A percentile compares a stretch with the other conserved stretches of the same genome.
These are phyloP conservation scores for Dictyophora rubrovolvata DNA, from an alignment of 768 basidiomycete species.

Conservation along the genomic window DNA sequence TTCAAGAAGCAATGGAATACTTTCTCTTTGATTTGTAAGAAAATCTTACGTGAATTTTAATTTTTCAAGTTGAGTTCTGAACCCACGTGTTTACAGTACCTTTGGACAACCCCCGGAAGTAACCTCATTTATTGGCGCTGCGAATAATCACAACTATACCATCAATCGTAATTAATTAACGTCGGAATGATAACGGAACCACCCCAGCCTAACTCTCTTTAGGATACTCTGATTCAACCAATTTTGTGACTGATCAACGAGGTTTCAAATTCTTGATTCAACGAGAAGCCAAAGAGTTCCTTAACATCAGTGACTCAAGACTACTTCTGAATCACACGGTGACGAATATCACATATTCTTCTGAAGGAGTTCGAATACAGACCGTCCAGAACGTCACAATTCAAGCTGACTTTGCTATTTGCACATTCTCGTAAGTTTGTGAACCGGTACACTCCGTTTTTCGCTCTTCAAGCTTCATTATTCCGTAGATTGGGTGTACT, in stretches of 20 bases:
- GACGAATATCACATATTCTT: slow-evolving; percentile 33
- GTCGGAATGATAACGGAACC: neutral
- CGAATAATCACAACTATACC: slow-evolving; percentile 58
- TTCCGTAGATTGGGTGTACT: slow-evolving; percentile 50
- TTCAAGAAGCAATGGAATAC: slow-evolving; percentile 48
- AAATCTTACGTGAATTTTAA: slow-evolving; percentile 3
- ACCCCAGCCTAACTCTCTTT: neutral
- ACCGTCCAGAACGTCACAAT: slow-evolving; percentile 29
- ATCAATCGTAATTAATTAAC: slow-evolving; percentile 19
- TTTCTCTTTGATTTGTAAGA: slow-evolving; percentile 32
- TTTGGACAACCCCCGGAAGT: slow-evolving; percentile 53
- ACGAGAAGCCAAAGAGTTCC: slow-evolving; percentile 45
- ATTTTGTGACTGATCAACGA: slow-evolving; percentile 47
- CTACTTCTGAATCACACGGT: slow-evolving; percentile 43
- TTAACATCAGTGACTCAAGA: slow-evolving; percentile 30
- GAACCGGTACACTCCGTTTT: neutral
- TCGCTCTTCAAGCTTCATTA: neutral
- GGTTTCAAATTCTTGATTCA: slow-evolving; percentile 51
- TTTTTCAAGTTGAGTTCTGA: neutral
- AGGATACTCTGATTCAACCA: slow-evolving; percentile 47
- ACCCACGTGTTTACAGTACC: slow-evolving; percentile 18
- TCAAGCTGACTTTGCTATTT: slow-evolving; percentile 47
- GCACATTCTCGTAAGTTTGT: slow-evolving; percentile 35
- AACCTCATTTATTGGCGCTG: slow-evolving; percentile 52
- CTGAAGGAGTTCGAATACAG: slow-evolving; percentile 25